Evolutionary conservation across 768 basidiomycete genomes (phyloP), one percentile per base, ranked within the genome.

Genomic region (Rhizopogon vesiculosus): DNA sequence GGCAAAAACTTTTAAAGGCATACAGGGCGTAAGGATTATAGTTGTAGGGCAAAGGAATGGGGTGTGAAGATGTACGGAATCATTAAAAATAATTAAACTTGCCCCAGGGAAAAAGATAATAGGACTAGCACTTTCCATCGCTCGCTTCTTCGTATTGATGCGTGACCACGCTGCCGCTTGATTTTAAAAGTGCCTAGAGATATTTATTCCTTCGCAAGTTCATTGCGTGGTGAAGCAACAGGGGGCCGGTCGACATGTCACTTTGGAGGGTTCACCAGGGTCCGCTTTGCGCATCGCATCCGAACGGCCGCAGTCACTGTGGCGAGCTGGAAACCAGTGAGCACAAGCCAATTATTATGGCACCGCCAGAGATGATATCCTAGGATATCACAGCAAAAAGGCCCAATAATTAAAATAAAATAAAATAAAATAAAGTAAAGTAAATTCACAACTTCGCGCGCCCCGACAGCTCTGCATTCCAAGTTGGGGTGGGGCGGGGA

Each of bases 41-140:
- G 46, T 15, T 18, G 18, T n/a, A 22, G 13, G 18, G 28, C n/a
- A 15, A 35, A 5, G 33, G 48, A 38, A 49, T 49, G 48, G 48
- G 33, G 48, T 49, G 48, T 38, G 48, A 49, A 49, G 35, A 38
- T 48, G 38, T 41, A 7, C 48, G 48, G 48, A 49, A 49, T 22
- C 15, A 49, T 49, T 49, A 49, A 25, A 25, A 25, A 49, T 16
- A 15, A 12, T 22, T 16, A 19, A 19, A 48, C 46, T 35, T 35
- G 46, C 35, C 35, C 13, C 38, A 49, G 19, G 19, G 33, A 16
- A 48, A 48, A 42, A 48, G 33, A 48, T 48, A 48, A 22, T 49
- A 48, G 13, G 35, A 5, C 35, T 38, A 38, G 13, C 12, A 38
- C 35, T 38, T 49, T 33, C 46, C 38, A 49, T 49, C 19, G 48